Percentiles rank a stretch among this genome's conserved stretches.
Evolutionary conservation across 2,329 filamentous ascomycete species (phyloP).

Genomic region (Talaromyces atroroseus): DNA sequence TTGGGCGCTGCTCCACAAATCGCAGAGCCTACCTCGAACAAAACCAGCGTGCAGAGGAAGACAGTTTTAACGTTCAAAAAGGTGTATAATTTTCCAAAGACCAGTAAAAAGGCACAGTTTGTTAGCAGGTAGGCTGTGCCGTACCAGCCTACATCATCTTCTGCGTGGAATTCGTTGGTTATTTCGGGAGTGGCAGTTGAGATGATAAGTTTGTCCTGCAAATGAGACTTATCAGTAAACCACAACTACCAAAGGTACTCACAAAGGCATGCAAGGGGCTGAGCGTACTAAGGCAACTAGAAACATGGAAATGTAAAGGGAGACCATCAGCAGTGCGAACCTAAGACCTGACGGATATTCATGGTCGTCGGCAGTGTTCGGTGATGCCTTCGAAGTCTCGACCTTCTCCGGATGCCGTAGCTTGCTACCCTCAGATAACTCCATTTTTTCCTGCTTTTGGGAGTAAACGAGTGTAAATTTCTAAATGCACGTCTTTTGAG

Average conservation of each 20-base stretch:
- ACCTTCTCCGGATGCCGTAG: no score
- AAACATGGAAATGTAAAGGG: not conserved
- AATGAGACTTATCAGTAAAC: not conserved
- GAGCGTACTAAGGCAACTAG: not conserved
- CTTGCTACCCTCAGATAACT: no score
- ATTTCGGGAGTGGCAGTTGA: slow-evolving; percentile 6
- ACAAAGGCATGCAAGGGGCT: not conserved
- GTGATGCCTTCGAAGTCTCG: not conserved
- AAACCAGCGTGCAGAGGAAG: slow-evolving; percentile 38
- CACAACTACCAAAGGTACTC: no score
- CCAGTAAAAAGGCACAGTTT: slow-evolving; percentile 25
- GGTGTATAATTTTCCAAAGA: slow-evolving; percentile 40
- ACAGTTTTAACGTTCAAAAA: slow-evolving; percentile 1
- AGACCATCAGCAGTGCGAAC: not conserved
- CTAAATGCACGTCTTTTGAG: no score
- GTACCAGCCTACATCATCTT: slow-evolving; percentile 10
- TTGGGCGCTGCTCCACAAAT: slow-evolving; percentile 35
- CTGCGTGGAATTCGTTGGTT: slow-evolving; percentile 7
- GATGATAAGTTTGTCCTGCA: slow-evolving; percentile 9
- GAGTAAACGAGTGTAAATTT: no score
- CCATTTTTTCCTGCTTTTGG: no score
- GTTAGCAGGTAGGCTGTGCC: slow-evolving; percentile 40
- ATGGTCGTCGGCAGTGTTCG: not conserved
- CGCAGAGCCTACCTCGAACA: slow-evolving; percentile 43
- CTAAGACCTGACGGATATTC: slow-evolving; percentile 4